Conservation (phyloP, 345 rosid genomes). For the Melastoma malabathricum region DNA sequence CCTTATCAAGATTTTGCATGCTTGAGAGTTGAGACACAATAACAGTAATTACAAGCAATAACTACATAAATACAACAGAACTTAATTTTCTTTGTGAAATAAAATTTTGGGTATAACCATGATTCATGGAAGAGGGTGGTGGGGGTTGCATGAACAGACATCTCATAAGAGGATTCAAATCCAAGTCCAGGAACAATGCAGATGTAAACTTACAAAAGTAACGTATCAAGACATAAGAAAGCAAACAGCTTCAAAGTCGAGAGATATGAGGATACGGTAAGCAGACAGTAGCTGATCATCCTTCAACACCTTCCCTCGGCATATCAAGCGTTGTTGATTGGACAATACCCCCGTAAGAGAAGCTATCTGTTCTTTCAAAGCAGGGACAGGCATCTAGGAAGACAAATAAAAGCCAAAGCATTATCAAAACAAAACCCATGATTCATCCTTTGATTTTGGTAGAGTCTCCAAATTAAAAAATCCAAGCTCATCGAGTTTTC, state of each 20-base stretch:
- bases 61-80: too few species aligned
- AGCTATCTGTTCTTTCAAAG: conserved; percentile 67
- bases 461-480: too few species aligned
- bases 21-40: too few species aligned
- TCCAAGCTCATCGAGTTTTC: too few species aligned
- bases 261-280: conserved; percentile 49
- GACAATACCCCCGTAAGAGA: conserved; percentile 59
- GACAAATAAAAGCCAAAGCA: background rate
- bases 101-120: too few species aligned
- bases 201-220: conserved; percentile 1
- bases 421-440: background rate
- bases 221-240: background rate
- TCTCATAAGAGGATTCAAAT: too few species aligned
- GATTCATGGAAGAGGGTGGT: too few species aligned
- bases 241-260: background rate
- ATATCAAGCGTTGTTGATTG: conserved; percentile 64
- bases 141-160: too few species aligned
- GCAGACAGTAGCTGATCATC: conserved; percentile 81
- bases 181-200: background rate
- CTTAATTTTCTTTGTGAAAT: too few species aligned
- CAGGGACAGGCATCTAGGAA: conserved; percentile 60
- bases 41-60: too few species aligned
- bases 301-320: conserved; percentile 71
- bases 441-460: too few species aligned
- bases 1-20: too few species aligned